These are phyloP conservation scores for Acorus calamus DNA, from an alignment of 106 monocot genomes.

Conservation along the genomic window DNA sequence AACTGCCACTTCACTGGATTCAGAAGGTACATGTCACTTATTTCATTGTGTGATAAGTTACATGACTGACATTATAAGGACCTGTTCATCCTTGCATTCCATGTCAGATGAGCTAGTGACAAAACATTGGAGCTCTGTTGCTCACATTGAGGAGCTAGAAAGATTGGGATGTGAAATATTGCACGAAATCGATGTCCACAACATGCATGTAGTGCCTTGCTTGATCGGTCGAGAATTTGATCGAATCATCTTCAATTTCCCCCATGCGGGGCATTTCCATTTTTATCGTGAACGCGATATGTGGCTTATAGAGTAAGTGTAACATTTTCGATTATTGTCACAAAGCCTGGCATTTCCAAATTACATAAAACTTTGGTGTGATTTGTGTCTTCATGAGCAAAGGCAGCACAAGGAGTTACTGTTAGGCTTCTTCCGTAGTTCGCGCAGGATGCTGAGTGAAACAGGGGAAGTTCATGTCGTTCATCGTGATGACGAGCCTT, in stretches of 20 bases:
- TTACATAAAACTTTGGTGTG: neutral
- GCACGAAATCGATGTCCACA: slow-evolving; percentile 4
- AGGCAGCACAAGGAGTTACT: slow-evolving; percentile 12
- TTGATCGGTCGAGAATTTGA: slow-evolving; percentile 4
- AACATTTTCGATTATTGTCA: neutral
- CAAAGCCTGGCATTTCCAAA: neutral
- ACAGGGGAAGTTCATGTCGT: slow-evolving; percentile 8
- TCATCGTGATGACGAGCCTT: slow-evolving; percentile 14
- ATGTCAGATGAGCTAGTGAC: neutral
- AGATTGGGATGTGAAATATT: neutral
- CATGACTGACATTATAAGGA: too few relatives aligned
- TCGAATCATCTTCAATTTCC: slow-evolving; percentile 16
- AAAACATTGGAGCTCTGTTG: slow-evolving; percentile 6
- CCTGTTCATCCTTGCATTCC: neutral
- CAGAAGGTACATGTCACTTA: neutral
- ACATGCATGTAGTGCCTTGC: slow-evolving; percentile 5
- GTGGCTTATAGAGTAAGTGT: slow-evolving; percentile 7
- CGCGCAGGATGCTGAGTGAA: slow-evolving; percentile 1
- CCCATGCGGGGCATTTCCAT: slow-evolving; percentile 10
- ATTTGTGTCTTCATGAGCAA: too few relatives aligned
- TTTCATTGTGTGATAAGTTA: neutral
- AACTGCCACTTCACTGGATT: slow-evolving; percentile 2
- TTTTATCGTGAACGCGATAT: neutral
- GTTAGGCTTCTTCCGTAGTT: slow-evolving; percentile 3
- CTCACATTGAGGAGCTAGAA: slow-evolving; percentile 1